Base-by-base conservation (phyloP, 495 filamentous ascomycete genomes). In the Bacidia rubella region DNA sequence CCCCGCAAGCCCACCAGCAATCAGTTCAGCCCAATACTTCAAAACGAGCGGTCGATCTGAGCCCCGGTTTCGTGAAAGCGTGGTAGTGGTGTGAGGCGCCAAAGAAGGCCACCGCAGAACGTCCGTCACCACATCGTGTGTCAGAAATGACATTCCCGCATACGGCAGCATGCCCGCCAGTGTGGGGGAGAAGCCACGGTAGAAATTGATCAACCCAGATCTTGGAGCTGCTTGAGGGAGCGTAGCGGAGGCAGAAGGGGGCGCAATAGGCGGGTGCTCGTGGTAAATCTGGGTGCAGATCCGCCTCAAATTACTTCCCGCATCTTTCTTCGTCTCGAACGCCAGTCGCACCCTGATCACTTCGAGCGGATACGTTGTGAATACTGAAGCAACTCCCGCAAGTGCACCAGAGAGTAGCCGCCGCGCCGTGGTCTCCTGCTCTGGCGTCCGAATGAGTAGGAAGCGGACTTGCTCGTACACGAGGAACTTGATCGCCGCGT, bases 401-500 rank as follows among this genome's bases (percentile, higher is more conserved):
- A 94, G 47, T 52, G 80, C 80, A 9, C 92, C 92, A 22, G 82
- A 82, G 19, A 86, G 58, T 32, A 97, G 74, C 19, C 92, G 78
- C 17, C 92, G 82, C 27, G 84, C 62, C 1, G 82, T 73, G 0
- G 90, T 95, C 65, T 98, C 92, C 40, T 94, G 76, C 12, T 82
- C 72, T 27, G 69, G 74, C 3, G 68, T 70, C 9, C 70, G 72
- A 47, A 98, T 97, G 1, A 96, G 52, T 11, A 81, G 57, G 11
- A 80, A 74, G 21, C 92, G 84, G 53, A 95, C 83, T 63, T 98
- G 92, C 67, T 98, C 92, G 66, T 98, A 98, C 21, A 92, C 88
- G 40, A 97, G 75, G 67, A 98, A 98, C 59, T 97, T 98, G 68
- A 96, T 94, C 12, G 84, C 89, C 11, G 90, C 92, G 65, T 98